A percentile compares a stretch with the other conserved stretches of the same genome.
These are phyloP conservation scores for Wickerhamiella bombiphila DNA, from an alignment of 805 yeast genomes.

Conservation along the genomic window DNA sequence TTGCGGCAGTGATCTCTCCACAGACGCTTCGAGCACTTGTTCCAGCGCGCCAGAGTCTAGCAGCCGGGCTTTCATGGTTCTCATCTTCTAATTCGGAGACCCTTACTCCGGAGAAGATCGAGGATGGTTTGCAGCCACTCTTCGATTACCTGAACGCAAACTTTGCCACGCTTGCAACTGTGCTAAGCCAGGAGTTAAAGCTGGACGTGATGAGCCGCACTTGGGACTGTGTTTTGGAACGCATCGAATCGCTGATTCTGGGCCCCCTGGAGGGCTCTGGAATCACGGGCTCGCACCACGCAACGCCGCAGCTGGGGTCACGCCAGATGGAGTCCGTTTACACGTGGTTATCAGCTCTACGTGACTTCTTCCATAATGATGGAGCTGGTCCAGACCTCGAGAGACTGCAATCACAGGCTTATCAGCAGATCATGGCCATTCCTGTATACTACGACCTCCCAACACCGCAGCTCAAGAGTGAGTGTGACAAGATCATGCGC, in stretches of 20 bases:
- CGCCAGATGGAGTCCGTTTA: constrained; percentile 54
- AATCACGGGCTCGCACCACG: neutral
- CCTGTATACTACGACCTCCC: constrained; percentile 51
- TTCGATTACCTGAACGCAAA: constrained; percentile 62
- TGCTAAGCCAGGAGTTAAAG: constrained; percentile 40
- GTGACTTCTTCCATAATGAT: constrained; percentile 62
- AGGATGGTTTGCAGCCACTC: constrained; percentile 55
- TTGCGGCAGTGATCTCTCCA: constrained; percentile 43
- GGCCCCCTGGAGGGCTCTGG: constrained; percentile 41
- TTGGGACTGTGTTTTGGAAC: constrained; percentile 59
- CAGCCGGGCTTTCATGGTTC: constrained; percentile 3
- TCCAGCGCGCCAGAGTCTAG: constrained; percentile 11
- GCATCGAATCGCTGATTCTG: constrained; percentile 56
- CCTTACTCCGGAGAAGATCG: constrained; percentile 19
- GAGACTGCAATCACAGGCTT: constrained; percentile 44
- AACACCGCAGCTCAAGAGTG: constrained; percentile 33
- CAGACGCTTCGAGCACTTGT: constrained; percentile 38
- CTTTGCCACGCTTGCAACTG: constrained; percentile 46
- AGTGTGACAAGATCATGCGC: constrained; percentile 44
- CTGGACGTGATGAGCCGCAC: constrained; percentile 57
- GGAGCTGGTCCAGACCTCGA: constrained; percentile 70
- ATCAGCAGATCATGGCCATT: constrained; percentile 47
- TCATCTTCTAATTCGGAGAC: neutral
- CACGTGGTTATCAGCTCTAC: constrained; percentile 54
- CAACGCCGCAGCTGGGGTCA: constrained; percentile 31